Evolutionary conservation across 495 filamentous ascomycete species (phyloP).

Genomic region (Bacidia gigantensis): DNA sequence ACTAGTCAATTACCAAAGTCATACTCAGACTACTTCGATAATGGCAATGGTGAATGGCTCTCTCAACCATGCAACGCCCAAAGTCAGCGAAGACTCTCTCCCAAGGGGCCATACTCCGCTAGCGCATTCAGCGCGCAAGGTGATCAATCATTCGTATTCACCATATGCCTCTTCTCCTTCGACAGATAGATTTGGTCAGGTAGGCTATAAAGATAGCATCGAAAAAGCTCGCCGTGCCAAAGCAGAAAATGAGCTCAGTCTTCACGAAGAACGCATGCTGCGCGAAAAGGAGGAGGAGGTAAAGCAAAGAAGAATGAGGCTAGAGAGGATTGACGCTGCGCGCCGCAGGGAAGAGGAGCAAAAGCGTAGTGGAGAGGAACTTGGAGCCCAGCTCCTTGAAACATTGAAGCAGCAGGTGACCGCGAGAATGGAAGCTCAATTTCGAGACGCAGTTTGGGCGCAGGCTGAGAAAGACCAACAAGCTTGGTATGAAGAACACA

Average conservation of each 20-base stretch:
- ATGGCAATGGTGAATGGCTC: neutral
- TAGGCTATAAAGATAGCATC: slow-evolving; percentile 7
- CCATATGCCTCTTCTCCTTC: neutral
- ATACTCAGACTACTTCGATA: no score
- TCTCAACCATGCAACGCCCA: neutral
- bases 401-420: slow-evolving; percentile 4
- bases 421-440: slow-evolving; percentile 8
- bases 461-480: slow-evolving; percentile 7
- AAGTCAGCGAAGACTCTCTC: neutral
- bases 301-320: neutral
- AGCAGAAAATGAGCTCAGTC: slow-evolving; percentile 6
- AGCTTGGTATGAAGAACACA: neutral
- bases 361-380: slow-evolving; percentile 1
- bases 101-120: neutral
- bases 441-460: slow-evolving; percentile 4
- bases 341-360: slow-evolving; percentile 2
- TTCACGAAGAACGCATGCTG: neutral
- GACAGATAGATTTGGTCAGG: neutral
- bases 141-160: neutral
- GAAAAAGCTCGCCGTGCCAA: slow-evolving; percentile 7
- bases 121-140: neutral
- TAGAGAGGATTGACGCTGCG: slow-evolving; percentile 1
- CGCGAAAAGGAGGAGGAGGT: slow-evolving; percentile 1
- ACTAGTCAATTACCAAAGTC: no score
- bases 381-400: slow-evolving; percentile 7